Percentiles rank a stretch among this genome's conserved stretches.
phyloP scores from a whole-genome alignment of 805 yeast species.

The Lipomyces yamanashiensis region DNA sequence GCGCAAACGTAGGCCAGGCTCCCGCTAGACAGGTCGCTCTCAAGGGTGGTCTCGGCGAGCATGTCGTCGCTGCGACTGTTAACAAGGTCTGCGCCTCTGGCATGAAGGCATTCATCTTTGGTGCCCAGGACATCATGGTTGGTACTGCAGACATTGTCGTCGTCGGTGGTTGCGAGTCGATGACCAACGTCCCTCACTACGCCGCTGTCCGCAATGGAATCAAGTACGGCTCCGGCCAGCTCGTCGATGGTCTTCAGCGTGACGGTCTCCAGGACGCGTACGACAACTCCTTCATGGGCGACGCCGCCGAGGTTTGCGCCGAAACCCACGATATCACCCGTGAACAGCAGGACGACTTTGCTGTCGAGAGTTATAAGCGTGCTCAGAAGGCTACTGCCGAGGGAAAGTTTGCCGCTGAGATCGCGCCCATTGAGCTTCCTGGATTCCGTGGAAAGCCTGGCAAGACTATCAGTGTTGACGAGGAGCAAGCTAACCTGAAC shows the following conservation, averaged over 20 bases:
- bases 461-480: slow-evolving; percentile 77
- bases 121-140: slow-evolving; percentile 81
- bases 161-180: slow-evolving; percentile 96
- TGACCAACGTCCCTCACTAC: slow-evolving; percentile 93
- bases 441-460: slow-evolving; percentile 72
- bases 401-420: slow-evolving; percentile 83
- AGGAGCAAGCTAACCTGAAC: slow-evolving; percentile 79
- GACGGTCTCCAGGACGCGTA: slow-evolving; percentile 96
- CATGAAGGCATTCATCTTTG: slow-evolving; percentile 83
- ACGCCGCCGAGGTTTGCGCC: slow-evolving; percentile 96
- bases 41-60: slow-evolving; percentile 80
- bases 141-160: slow-evolving; percentile 70
- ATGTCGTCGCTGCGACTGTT: slow-evolving; percentile 82
- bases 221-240: slow-evolving; percentile 78
- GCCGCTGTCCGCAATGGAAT: slow-evolving; percentile 81
- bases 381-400: slow-evolving; percentile 79
- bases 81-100: slow-evolving; percentile 98
- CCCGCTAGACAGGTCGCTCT: slow-evolving; percentile 97
- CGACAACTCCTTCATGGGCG: slow-evolving; percentile 89
- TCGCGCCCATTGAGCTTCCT: slow-evolving; percentile 84
- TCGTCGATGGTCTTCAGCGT: slow-evolving; percentile 87
- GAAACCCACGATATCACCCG: slow-evolving; percentile 75
- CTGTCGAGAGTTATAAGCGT: slow-evolving; percentile 80
- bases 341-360: slow-evolving; percentile 88
- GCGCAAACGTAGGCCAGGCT: slow-evolving; percentile 92